Percentiles rank a stretch among this genome's conserved stretches.
These are phyloP conservation scores for Ceriops decandra DNA, from an alignment of 345 rosid species.

Conservation along the genomic window DNA sequence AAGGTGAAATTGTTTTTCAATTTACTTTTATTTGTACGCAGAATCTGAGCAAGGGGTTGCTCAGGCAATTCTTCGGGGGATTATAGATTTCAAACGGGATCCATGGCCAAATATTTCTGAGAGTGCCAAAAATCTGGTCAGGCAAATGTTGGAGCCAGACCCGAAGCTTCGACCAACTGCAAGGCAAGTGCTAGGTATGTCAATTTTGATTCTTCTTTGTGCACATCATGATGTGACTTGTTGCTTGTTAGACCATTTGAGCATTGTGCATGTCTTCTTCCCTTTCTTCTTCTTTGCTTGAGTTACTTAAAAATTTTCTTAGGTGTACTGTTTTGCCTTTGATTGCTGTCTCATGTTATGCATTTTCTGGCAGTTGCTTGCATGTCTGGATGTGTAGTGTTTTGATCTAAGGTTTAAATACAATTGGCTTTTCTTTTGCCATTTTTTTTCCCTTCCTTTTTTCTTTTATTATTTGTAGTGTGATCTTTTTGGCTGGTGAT, in stretches of 20 bases:
- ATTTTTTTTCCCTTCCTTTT: no score
- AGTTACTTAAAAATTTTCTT: background rate
- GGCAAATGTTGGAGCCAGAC: conserved; percentile 98
- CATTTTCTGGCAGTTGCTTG: no score
- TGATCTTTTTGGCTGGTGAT: no score
- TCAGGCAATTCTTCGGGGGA: conserved; percentile 96
- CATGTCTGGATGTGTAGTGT: no score
- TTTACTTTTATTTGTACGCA: conserved; percentile 27
- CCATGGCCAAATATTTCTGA: conserved; percentile 99
- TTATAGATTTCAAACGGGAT: conserved; percentile 95
- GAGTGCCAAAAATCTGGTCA: conserved; percentile 78
- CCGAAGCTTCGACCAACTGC: conserved; percentile 91
- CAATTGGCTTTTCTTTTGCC: no score
- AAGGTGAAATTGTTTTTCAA: background rate
- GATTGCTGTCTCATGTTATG: background rate
- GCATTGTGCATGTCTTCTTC: background rate
- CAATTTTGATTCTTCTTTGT: conserved; percentile 1
- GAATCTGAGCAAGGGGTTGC: conserved; percentile 99
- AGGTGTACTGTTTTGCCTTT: background rate
- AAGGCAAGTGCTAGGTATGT: conserved; percentile 89
- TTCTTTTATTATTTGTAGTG: no score
- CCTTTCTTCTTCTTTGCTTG: background rate
- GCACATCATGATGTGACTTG: conserved; percentile 1
- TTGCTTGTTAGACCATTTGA: no score
- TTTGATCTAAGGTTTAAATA: no score